Conservation (phyloP, 1,139 yeast species). For the Martiniozyma asiatica region DNA sequence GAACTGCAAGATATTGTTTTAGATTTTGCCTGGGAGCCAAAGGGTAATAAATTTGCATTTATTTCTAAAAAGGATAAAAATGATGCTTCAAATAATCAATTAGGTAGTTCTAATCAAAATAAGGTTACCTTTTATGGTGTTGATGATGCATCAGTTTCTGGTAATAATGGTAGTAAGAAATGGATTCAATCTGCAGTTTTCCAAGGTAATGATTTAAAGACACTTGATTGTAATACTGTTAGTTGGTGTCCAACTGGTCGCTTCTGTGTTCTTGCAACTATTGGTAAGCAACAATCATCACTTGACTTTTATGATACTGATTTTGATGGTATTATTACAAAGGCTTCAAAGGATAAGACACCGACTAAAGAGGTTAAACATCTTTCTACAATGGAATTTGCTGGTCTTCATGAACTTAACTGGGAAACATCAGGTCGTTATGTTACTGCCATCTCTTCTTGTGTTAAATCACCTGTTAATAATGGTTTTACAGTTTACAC, state of each 20-base stretch:
- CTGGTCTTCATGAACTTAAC: slow-evolving; percentile 71
- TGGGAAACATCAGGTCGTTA: slow-evolving; percentile 98
- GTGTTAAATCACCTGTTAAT: slow-evolving; percentile 76
- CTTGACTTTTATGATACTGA: slow-evolving; percentile 82
- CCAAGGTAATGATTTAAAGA: slow-evolving; percentile 9
- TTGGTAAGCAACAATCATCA: slow-evolving; percentile 43
- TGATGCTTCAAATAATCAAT: slow-evolving; percentile 36
- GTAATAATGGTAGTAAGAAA: slow-evolving; percentile 30
- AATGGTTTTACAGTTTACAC: slow-evolving; percentile 87
- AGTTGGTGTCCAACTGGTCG: slow-evolving; percentile 93
- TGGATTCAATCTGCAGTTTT: slow-evolving; percentile 56
- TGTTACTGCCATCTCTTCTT: slow-evolving; percentile 77
- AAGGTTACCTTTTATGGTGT: slow-evolving; percentile 73
- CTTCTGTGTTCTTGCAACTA: slow-evolving; percentile 67
- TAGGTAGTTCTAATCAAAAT: slow-evolving; percentile 55
- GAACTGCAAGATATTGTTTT: slow-evolving; percentile 85
- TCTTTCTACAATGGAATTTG: slow-evolving; percentile 51
- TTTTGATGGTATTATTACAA: too few relatives aligned
- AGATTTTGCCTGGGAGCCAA: slow-evolving; percentile 95
- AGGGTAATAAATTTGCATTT: slow-evolving; percentile 72
- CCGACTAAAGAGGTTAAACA: slow-evolving; percentile 39
- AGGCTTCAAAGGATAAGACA: slow-evolving; percentile 39
- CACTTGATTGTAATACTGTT: slow-evolving; percentile 54
- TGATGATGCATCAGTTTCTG: slow-evolving; percentile 33
- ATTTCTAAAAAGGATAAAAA: slow-evolving; percentile 49